Percentiles rank a stretch among this genome's conserved stretches.
Conservation (phyloP, 495 filamentous ascomycete genomes). For the Zalerion maritima region DNA sequence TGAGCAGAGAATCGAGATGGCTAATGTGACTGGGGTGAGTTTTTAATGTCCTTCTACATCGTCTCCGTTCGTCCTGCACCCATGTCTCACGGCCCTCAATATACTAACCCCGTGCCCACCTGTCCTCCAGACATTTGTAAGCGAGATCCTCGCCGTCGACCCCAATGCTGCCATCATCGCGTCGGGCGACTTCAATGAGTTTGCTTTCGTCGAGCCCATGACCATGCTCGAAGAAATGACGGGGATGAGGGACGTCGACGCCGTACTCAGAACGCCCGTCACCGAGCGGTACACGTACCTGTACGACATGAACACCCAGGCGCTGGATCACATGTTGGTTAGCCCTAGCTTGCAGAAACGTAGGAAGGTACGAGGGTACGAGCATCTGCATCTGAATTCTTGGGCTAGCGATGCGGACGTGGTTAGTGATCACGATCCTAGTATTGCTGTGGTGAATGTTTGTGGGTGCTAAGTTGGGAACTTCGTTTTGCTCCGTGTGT, state of each 20-base stretch:
- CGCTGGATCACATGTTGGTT: constrained; percentile 48
- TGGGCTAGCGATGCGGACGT: constrained; percentile 33
- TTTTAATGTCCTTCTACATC: not conserved
- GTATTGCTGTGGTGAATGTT: constrained; percentile 37
- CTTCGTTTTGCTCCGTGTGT: no score
- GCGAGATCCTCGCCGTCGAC: constrained; percentile 28
- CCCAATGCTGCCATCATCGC: constrained; percentile 29
- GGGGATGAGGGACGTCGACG: constrained; percentile 39
- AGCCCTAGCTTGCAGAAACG: constrained; percentile 20
- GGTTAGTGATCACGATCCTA: constrained; percentile 47
- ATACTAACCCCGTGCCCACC: no score
- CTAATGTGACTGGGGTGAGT: constrained; percentile 31
- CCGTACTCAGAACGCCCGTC: constrained; percentile 22
- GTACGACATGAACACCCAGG: constrained; percentile 38
- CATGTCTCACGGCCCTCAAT: not conserved
- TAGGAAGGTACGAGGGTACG: constrained; percentile 22
- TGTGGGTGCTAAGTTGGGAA: constrained; percentile 24
- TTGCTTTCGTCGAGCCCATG: constrained; percentile 37
- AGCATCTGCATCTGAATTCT: constrained; percentile 49
- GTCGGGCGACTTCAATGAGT: constrained; percentile 52
- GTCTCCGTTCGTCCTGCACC: not conserved
- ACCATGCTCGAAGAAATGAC: constrained; percentile 25
- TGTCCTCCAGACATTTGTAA: constrained; percentile 21
- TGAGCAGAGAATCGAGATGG: constrained; percentile 30
- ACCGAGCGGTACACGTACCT: constrained; percentile 47